Base-by-base conservation (phyloP, 2,329 filamentous ascomycete species). In the Paracamarosporium sp. region DNA sequence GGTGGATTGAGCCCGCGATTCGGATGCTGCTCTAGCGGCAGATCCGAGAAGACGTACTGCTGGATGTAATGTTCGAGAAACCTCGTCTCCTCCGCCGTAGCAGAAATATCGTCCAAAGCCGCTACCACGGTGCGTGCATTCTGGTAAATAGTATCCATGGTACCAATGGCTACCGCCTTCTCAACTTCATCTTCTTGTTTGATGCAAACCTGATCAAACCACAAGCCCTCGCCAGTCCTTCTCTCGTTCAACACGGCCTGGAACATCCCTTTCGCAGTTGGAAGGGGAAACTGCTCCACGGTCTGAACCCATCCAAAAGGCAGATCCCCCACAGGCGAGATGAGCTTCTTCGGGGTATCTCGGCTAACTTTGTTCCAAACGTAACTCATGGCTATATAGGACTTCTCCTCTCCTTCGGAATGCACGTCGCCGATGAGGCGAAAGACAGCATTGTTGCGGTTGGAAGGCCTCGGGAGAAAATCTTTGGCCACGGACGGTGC, bases 121-220 rank as follows among this genome's bases (percentile, higher is more conserved):
- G 79, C 74, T 3, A 80, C 69, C 1, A 80, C 76, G 0, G 71
- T 47, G 17, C 78, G 69, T 4, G 79, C 78, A 31, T 76, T 79
- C 33, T 70, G 64, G 64, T 81, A 81, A 5, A 81, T 76, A 54
- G 70, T 65, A 48, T 80, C 78, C 65, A 80, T 79, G 1, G 75
- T 71, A 20, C 75, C 77, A 54, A 80, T 75, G 1, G 75, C 70
- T n/a, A 72, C 66, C 1, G 71, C 74, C 43, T 71, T 78, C 58
- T 81, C 79, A 1, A 56, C 57, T 40, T 79, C 74, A 35, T 75
- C 72, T 2, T 78, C 72, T 51, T 79, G 76, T 44, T 79, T 72
- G 55, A 80, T 78, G 62, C 77, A 80, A 7, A 80, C 77, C 58
- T 81, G 79, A 57, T 81, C 79, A 38, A 79, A 78, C 78, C 78